Conservation (phyloP, 371 early-diverging fungal genomes). For the Enterospora canceri region DNA sequence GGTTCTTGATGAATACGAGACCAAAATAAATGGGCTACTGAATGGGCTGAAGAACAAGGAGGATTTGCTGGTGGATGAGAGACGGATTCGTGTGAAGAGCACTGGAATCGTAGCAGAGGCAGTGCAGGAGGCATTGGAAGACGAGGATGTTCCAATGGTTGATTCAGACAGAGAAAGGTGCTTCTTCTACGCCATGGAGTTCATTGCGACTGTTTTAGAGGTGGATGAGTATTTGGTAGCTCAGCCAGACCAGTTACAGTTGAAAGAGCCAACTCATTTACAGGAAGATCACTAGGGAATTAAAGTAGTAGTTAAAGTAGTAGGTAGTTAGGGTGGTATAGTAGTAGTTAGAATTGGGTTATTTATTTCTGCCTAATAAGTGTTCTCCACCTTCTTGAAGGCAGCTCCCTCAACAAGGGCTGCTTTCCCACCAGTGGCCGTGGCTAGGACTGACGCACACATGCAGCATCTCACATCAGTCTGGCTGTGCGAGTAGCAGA, state of each 20-base stretch:
- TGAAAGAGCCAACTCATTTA: slow-evolving; percentile 34
- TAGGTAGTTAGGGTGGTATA: background rate
- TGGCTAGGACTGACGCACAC: slow-evolving; percentile 84
- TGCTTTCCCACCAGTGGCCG: slow-evolving; percentile 95
- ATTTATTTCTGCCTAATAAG: slow-evolving; percentile 2
- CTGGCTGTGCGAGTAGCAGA: slow-evolving; percentile 94
- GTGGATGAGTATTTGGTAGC: slow-evolving; percentile 55
- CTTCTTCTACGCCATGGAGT: slow-evolving; percentile 47
- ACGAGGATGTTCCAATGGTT: slow-evolving; percentile 25
- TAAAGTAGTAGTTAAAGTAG: background rate
- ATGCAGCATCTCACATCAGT: slow-evolving; percentile 83
- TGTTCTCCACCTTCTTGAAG: slow-evolving; percentile 35
- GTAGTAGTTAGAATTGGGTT: background rate
- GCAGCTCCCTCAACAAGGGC: slow-evolving; percentile 40
- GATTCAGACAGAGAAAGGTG: slow-evolving; percentile 47
- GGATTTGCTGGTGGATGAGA: slow-evolving; percentile 9
- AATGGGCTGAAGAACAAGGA: slow-evolving; percentile 19
- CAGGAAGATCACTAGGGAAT: slow-evolving; percentile 39
- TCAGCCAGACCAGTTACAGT: slow-evolving; percentile 42
- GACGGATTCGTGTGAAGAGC: slow-evolving; percentile 9
- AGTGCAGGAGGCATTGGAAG: background rate
- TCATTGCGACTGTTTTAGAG: slow-evolving; percentile 43
- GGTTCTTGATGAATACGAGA: slow-evolving; percentile 49
- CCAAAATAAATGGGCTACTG: slow-evolving; percentile 26
- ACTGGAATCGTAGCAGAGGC: slow-evolving; percentile 5